Evolutionary conservation across 2,329 filamentous ascomycete genomes (phyloP).

Genomic region (Paramyrothecium sp.): DNA sequence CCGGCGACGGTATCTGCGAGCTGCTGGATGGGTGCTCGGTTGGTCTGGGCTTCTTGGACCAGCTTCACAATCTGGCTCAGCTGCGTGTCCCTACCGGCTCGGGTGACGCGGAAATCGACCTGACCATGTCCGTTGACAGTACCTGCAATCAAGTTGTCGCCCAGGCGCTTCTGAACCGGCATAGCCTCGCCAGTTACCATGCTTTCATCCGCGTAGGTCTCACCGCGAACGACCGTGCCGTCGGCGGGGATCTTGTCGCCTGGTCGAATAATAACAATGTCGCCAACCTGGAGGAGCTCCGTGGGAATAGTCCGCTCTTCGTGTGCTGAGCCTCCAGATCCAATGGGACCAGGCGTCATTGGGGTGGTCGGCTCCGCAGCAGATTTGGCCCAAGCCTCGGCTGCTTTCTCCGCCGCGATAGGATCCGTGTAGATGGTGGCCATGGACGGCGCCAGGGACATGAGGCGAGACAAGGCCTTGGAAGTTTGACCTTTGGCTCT

Average conservation of each 20-base stretch:
- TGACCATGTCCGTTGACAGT: slow-evolving; percentile 94
- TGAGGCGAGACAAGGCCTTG: slow-evolving; percentile 85
- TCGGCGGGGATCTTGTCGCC: slow-evolving; percentile 97
- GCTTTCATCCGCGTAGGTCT: slow-evolving; percentile 94
- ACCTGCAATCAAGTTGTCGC: slow-evolving; percentile 79
- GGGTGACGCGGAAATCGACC: slow-evolving; percentile 87
- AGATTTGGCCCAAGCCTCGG: slow-evolving; percentile 66
- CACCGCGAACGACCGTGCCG: slow-evolving; percentile 79
- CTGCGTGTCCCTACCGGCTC: slow-evolving; percentile 92
- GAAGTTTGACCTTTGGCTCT: slow-evolving; percentile 94
- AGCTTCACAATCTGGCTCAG: slow-evolving; percentile 97
- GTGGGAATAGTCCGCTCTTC: slow-evolving; percentile 88
- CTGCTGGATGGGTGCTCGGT: slow-evolving; percentile 88
- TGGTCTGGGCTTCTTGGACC: slow-evolving; percentile 97
- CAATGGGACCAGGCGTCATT: slow-evolving; percentile 35
- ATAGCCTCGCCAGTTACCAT: slow-evolving; percentile 99
- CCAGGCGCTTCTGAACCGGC: slow-evolving; percentile 86
- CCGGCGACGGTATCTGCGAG: slow-evolving; percentile 89
- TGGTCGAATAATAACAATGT: slow-evolving; percentile 88
- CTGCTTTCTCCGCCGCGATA: slow-evolving; percentile 87
- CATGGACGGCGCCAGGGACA: slow-evolving; percentile 96
- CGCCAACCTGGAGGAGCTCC: slow-evolving; percentile 89
- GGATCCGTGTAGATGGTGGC: slow-evolving; percentile 94
- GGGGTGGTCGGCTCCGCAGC: slow-evolving; percentile 29
- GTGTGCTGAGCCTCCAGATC: slow-evolving; percentile 56